Evolutionary conservation across 176 grass and related monocot genomes (phyloP).

Genomic region (Oryza meyeriana): DNA sequence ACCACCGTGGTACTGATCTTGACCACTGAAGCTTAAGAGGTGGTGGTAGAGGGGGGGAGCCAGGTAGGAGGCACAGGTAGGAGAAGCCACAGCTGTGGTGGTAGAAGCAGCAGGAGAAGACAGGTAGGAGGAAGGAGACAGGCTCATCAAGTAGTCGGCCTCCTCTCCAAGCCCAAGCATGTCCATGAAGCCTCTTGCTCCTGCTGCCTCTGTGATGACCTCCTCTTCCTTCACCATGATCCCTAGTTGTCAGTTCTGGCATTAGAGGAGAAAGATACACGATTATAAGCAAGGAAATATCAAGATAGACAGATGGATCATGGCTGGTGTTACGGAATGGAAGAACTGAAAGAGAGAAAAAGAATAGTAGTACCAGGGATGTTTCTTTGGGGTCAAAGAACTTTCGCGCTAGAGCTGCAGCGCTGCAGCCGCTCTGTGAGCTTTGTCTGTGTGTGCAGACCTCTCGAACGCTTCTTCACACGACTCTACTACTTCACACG

Average conservation of each 20-base stretch:
- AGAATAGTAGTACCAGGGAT: constrained; percentile 3
- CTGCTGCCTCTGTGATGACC: constrained; percentile 28
- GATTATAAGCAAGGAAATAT: background rate
- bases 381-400: constrained; percentile 39
- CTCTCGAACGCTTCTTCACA: constrained; percentile 2
- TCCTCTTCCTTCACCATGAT: constrained; percentile 54
- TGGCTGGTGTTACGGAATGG: background rate
- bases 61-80: constrained; percentile 27
- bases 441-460: constrained; percentile 2
- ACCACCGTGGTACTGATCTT: constrained; percentile 11
- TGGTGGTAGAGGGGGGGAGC: constrained; percentile 19
- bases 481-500: constrained; percentile 7
- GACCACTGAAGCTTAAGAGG: constrained; percentile 38
- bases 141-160: constrained; percentile 38
- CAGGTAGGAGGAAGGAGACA: constrained; percentile 41
- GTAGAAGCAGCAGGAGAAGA: constrained; percentile 26
- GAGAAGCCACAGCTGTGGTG: constrained; percentile 1
- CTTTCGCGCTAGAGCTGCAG: constrained; percentile 34
- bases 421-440: constrained; percentile 7
- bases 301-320: background rate
- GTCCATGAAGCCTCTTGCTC: constrained; percentile 41
- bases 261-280: background rate
- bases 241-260: background rate
- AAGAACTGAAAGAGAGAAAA: background rate
- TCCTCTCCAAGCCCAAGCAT: constrained; percentile 40